Evolutionary conservation across 192 early-diverging fungal species (phyloP).

Genomic region (Coemansia sp.): DNA sequence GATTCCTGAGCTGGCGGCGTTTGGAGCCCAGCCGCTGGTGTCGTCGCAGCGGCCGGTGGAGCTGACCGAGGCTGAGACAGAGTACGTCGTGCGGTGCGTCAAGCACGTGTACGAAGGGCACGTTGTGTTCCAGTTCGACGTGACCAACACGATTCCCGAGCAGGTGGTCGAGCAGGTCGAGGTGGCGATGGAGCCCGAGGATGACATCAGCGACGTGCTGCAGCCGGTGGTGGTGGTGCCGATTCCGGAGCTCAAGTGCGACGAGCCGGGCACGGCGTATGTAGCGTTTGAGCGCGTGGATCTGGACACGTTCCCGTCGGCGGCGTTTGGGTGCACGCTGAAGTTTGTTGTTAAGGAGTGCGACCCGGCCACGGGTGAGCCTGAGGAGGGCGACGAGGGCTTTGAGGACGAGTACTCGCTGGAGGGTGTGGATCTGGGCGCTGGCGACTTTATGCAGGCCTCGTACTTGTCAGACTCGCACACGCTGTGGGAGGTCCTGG

Average conservation of each 20-base stretch:
- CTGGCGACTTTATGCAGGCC: conserved; percentile 90
- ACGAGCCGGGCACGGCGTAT: conserved; percentile 76
- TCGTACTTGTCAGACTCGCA: conserved; percentile 79
- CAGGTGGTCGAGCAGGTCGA: conserved; percentile 87
- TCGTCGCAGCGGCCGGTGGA: conserved; percentile 71
- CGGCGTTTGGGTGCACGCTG: conserved; percentile 80
- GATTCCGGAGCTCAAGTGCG: conserved; percentile 70
- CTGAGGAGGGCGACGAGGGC: conserved; percentile 79
- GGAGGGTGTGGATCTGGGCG: conserved; percentile 81
- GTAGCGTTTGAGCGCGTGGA: conserved; percentile 78
- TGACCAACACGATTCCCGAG: conserved; percentile 93
- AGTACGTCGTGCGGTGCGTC: conserved; percentile 88
- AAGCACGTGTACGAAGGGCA: conserved; percentile 93
- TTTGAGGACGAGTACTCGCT: conserved; percentile 94
- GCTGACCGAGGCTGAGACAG: conserved; percentile 92
- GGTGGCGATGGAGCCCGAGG: conserved; percentile 79
- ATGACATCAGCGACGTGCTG: conserved; percentile 55
- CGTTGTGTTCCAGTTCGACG: conserved; percentile 95
- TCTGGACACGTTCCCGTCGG: conserved; percentile 23
- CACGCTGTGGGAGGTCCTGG: conserved; percentile 76
- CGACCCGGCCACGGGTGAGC: conserved; percentile 89
- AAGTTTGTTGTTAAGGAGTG: conserved; percentile 93
- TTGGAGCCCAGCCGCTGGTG: conserved; percentile 73
- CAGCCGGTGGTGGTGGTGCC: conserved; percentile 71
- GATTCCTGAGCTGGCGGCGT: conserved; percentile 79